Conservation (phyloP, 305 asterid genomes). For the Solanum hybrid region DNA sequence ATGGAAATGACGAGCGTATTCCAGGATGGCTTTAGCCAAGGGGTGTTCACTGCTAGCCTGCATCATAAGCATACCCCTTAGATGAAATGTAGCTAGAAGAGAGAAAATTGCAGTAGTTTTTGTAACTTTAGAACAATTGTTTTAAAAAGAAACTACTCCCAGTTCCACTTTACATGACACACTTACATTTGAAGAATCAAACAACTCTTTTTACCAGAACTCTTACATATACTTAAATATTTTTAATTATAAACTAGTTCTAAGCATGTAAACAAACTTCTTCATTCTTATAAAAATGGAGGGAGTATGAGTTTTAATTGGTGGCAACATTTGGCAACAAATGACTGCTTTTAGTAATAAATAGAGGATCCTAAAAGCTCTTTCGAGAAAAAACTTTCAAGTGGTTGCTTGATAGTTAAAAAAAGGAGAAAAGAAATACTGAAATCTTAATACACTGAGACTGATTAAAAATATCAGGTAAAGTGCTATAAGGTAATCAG, state of each 20-base stretch:
- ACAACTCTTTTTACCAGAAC: background rate
- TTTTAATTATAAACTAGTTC: background rate
- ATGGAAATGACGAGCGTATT: conserved; percentile 90
- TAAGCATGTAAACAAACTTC: background rate
- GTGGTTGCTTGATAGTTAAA: background rate
- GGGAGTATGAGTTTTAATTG: background rate
- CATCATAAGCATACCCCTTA: conserved; percentile 10
- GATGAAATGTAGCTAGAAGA: background rate
- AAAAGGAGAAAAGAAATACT: background rate
- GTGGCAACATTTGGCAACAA: background rate
- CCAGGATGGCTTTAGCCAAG: conserved; percentile 84
- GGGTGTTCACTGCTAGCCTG: conserved; percentile 99
- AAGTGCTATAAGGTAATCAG: background rate
- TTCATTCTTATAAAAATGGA: background rate
- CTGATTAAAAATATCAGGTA: background rate
- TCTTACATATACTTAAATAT: background rate
- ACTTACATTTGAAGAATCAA: background rate
- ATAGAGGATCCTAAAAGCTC: background rate
- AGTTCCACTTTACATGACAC: background rate
- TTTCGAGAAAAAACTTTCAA: background rate
- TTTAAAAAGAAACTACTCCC: background rate
- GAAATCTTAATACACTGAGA: background rate
- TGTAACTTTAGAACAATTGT: background rate
- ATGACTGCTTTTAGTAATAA: background rate
- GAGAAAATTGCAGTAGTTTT: background rate